Conservation (phyloP, 345 rosid genomes). For the Citrus glauca region DNA sequence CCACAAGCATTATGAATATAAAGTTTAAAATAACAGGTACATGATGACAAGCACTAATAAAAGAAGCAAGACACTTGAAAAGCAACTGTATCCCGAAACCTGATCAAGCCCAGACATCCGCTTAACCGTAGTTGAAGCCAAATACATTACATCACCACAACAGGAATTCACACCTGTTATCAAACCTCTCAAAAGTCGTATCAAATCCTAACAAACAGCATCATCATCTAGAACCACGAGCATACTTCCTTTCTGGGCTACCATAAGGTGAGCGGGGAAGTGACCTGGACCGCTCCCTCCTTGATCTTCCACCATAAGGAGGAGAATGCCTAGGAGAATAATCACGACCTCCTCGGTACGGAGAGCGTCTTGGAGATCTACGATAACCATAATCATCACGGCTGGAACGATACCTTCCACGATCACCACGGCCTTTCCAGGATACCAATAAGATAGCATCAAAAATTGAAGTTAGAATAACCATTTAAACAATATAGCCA, state of each 20-base stretch:
- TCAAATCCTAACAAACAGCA: background rate
- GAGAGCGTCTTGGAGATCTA: slow-evolving; percentile 83
- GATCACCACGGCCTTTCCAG: slow-evolving; percentile 49
- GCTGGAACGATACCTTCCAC: slow-evolving; percentile 51
- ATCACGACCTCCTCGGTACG: slow-evolving; percentile 57
- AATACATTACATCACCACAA: background rate
- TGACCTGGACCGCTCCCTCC: slow-evolving; percentile 66
- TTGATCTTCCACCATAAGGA: slow-evolving; percentile 69
- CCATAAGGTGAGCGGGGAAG: slow-evolving; percentile 54
- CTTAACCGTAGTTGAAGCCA: background rate
- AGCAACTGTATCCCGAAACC: background rate
- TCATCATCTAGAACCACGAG: slow-evolving; percentile 35
- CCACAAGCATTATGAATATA: background rate
- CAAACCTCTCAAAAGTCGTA: background rate
- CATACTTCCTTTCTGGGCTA: slow-evolving; percentile 35
- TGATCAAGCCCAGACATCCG: background rate
- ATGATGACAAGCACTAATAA: background rate
- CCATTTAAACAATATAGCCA: background rate
- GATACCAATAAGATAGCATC: background rate
- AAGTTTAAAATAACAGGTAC: background rate
- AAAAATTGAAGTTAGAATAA: background rate
- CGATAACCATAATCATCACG: slow-evolving; percentile 60
- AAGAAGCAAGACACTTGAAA: background rate
- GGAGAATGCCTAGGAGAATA: slow-evolving; percentile 74
- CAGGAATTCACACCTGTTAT: background rate